Conservation (phyloP, 768 basidiomycete species). For the Candolleomyces eurysporus region DNA sequence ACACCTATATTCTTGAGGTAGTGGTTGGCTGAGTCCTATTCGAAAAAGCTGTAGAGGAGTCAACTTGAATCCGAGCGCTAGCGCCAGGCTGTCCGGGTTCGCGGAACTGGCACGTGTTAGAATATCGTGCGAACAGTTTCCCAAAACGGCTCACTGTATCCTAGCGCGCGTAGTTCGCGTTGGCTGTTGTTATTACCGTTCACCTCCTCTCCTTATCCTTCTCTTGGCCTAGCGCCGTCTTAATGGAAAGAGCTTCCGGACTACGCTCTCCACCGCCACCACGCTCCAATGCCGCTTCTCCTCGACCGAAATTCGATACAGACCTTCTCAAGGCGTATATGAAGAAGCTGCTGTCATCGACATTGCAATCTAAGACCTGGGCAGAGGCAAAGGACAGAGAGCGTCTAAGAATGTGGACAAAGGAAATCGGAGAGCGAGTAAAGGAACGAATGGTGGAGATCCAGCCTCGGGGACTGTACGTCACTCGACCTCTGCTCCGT, state of each 20-base stretch:
- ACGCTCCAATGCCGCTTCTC: constrained; percentile 60
- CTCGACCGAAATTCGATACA: constrained; percentile 64
- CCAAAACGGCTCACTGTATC: constrained; percentile 16
- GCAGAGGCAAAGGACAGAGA: constrained; percentile 68
- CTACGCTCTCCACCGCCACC: constrained; percentile 62
- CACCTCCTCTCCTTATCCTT: not conserved
- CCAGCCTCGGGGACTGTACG: constrained; percentile 80
- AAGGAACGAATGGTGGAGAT: constrained; percentile 87
- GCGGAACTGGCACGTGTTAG: constrained; percentile 9
- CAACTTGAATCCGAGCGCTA: not conserved
- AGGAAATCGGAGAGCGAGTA: constrained; percentile 79
- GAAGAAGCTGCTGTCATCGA: constrained; percentile 74
- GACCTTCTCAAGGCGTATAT: constrained; percentile 76
- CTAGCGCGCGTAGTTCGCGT: not conserved
- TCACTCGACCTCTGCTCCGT: constrained; percentile 17
- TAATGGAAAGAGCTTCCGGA: constrained; percentile 27
- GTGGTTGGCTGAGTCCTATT: not conserved
- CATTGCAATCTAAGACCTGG: constrained; percentile 65
- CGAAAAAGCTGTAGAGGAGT: not conserved
- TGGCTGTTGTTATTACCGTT: not conserved
- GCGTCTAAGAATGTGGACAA: constrained; percentile 71
- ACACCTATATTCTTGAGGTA: not conserved
- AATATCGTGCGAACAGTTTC: too few species aligned
- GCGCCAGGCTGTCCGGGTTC: not conserved
- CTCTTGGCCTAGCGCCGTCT: not conserved